Percentiles rank a stretch among this genome's conserved stretches.
Evolutionary conservation across 371 early-diverging fungal species (phyloP).

Genomic region (Apophysomyces variabilis): DNA sequence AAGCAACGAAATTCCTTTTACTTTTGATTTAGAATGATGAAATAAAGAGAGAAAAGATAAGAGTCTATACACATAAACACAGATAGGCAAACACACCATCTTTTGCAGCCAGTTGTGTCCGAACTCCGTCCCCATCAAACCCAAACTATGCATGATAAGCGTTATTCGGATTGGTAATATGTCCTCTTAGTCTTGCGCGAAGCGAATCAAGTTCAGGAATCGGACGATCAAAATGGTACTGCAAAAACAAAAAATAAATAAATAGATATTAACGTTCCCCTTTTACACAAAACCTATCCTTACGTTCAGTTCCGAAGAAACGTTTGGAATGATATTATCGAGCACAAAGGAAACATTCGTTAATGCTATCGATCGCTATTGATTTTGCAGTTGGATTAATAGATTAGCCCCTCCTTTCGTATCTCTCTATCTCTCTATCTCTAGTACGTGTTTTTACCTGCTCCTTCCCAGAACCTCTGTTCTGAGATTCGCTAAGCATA

Average conservation of each 20-base stretch:
- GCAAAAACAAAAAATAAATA: background rate
- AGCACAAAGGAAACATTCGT: slow-evolving; percentile 66
- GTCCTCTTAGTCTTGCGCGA: slow-evolving; percentile 61
- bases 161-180: background rate
- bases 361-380: slow-evolving; percentile 55
- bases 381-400: background rate
- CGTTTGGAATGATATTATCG: slow-evolving; percentile 64
- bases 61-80: too few relatives aligned
- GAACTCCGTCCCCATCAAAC: too few relatives aligned
- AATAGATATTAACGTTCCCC: background rate
- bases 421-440: too few relatives aligned
- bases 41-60: too few relatives aligned
- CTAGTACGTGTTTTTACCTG: slow-evolving; percentile 32
- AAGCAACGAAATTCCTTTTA: too few relatives aligned
- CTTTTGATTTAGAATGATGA: too few relatives aligned
- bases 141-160: background rate
- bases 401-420: too few relatives aligned
- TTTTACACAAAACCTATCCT: slow-evolving; percentile 2
- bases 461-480: slow-evolving; percentile 35
- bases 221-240: slow-evolving; percentile 66
- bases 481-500: slow-evolving; percentile 40
- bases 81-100: too few relatives aligned
- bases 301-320: slow-evolving; percentile 63
- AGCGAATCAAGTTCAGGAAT: slow-evolving; percentile 68
- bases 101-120: too few relatives aligned